Base-by-base conservation (phyloP, 1,284 basidiomycete genomes). In the Sporisorium scitamineum region DNA sequence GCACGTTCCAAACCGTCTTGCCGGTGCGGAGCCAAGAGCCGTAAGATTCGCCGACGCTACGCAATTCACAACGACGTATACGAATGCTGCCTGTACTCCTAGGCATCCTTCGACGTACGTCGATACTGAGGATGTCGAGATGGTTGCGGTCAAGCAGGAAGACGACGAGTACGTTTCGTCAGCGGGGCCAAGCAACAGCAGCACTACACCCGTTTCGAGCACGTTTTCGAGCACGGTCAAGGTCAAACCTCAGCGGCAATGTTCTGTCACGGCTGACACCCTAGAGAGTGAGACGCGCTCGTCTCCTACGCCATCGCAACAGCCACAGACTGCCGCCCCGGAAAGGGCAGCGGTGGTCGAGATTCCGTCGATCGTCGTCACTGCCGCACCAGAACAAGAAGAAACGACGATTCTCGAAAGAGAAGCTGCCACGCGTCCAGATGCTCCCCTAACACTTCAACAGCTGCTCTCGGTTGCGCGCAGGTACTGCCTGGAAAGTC, bases 301-400 rank as follows among this genome's bases (percentile, higher is more conserved):
- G 22, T 24, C 22, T 8, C 11, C 16, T 26, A 16, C 16, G 7
- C 32, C 20, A 37, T 34, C 16, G 7, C 20, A 13, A 26, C 22
- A 11, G 22, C 26, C 51, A 18, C 20, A 3, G 5, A 34, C n/a
- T 22, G 31, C n/a, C 32, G 11, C 20, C 11, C 20, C 13, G 14
- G n/a, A 39, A 16, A 20, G 8, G 4, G 34, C 51, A 3, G 3
- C 22, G 8, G 6, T 1, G 2, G 5, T 24, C n/a, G 13, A 5
- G 6, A n/a, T 56, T 13, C 61, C 61, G 2, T 39, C 29, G 20
- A 63, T 63, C 31, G 48, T 57, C 61, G 31, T 63, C 39, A 63
- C 61, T 32, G 41, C 47, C 5, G 41, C 54, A 31, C 37, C 27
- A 9, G 45, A 16, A 2, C 5, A 2, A 6, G 26, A 41, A 26